Percentiles rank a stretch among this genome's conserved stretches.
Conservation (phyloP, 805 yeast species). For the Ogataea sp. region DNA sequence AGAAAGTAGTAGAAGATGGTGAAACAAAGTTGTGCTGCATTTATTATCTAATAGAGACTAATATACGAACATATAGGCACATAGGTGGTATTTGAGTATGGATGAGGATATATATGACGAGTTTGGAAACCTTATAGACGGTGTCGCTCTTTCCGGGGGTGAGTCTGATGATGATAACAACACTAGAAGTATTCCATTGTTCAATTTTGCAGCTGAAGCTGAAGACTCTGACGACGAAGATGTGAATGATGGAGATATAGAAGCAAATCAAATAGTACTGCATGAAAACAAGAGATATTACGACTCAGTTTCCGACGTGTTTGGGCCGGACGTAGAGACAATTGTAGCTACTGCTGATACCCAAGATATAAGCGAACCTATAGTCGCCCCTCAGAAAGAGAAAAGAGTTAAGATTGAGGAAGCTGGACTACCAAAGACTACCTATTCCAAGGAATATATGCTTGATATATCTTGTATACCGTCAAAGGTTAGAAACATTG, state of each 20-base stretch:
- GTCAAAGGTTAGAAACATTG: conserved; percentile 62
- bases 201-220: neutral
- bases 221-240: conserved; percentile 12
- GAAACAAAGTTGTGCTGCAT: no score
- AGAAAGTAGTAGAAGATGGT: no score
- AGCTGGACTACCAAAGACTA: conserved; percentile 45
- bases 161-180: conserved; percentile 6
- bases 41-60: no score
- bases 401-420: conserved; percentile 43
- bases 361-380: conserved; percentile 46
- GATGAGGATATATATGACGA: conserved; percentile 75
- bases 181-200: conserved; percentile 1
- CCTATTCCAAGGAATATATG: conserved; percentile 59
- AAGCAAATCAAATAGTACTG: conserved; percentile 24
- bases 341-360: conserved; percentile 42
- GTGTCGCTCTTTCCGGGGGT: conserved; percentile 26
- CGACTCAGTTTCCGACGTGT: conserved; percentile 36
- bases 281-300: conserved; percentile 39
- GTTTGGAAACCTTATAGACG: conserved; percentile 65
- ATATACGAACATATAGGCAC: no score
- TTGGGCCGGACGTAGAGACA: conserved; percentile 59
- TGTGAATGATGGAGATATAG: conserved; percentile 15
- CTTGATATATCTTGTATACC: conserved; percentile 40
- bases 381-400: conserved; percentile 44
- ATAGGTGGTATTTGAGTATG: conserved; percentile 30